Percentiles rank a stretch among this genome's conserved stretches.
Evolutionary conservation across 192 early-diverging fungal species (phyloP).

Genomic region (Physocladia obscura): DNA sequence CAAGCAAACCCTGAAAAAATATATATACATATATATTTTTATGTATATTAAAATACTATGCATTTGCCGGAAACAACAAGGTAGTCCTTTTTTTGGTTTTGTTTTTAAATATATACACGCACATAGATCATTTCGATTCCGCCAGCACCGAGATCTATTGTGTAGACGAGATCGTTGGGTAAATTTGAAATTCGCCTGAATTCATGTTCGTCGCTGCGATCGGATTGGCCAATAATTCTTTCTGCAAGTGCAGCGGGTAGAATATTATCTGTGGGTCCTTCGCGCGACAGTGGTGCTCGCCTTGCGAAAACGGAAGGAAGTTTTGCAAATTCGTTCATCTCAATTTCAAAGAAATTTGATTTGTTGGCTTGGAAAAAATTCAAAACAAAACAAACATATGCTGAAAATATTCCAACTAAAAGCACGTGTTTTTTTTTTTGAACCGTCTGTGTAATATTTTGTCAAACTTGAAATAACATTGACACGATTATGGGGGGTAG

Average conservation of each 20-base stretch:
- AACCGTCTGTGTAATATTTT: too few relatives aligned
- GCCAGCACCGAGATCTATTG: background rate
- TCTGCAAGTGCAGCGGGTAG: background rate
- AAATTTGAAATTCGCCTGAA: constrained; percentile 1
- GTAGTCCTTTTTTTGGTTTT: too few relatives aligned
- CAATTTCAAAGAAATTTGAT: too few relatives aligned
- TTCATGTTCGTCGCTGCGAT: background rate
- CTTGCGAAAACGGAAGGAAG: background rate
- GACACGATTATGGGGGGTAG: too few relatives aligned
- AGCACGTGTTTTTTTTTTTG: too few relatives aligned
- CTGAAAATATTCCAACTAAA: too few relatives aligned
- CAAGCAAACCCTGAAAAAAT: background rate
- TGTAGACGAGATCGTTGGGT: background rate
- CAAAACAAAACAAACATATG: too few relatives aligned
- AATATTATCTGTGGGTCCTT: background rate
- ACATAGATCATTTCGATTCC: constrained; percentile 8
- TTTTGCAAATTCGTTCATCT: background rate
- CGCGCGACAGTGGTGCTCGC: background rate
- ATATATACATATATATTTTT: background rate
- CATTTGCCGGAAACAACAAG: too few relatives aligned
- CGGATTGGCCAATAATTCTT: background rate
- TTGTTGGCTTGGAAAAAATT: too few relatives aligned
- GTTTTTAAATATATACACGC: too few relatives aligned
- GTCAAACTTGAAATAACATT: too few relatives aligned
- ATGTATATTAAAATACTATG: too few relatives aligned